These are phyloP conservation scores for Ustilago curta DNA, from an alignment of 1,284 basidiomycete genomes.

Conservation along the genomic window DNA sequence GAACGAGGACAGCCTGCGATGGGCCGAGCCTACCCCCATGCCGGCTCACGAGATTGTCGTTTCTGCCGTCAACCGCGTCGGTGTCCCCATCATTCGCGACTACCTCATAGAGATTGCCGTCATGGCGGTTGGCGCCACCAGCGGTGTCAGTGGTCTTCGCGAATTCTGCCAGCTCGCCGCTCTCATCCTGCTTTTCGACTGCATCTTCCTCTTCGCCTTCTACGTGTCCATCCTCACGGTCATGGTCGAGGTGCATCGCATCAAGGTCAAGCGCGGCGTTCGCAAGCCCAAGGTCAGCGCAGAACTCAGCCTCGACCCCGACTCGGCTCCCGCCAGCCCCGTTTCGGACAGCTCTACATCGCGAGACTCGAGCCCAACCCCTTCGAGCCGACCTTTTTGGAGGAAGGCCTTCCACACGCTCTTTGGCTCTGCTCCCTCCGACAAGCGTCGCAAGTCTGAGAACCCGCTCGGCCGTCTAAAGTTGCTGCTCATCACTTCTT, in stretches of 20 bases:
- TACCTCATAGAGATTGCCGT: conserved; percentile 93
- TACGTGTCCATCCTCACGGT: conserved; percentile 87
- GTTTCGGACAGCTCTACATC: conserved; percentile 44
- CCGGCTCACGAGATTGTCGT: conserved; percentile 86
- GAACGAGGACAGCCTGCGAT: conserved; percentile 70
- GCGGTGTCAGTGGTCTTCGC: conserved; percentile 86
- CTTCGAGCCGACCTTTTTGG: conserved; percentile 50
- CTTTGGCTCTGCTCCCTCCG: conserved; percentile 73
- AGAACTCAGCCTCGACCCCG: conserved; percentile 63
- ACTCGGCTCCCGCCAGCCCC: conserved; percentile 54
- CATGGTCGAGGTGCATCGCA: conserved; percentile 86
- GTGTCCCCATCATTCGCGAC: conserved; percentile 87
- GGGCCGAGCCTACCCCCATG: conserved; percentile 71
- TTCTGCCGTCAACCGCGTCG: conserved; percentile 82
- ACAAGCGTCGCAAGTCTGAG: conserved; percentile 72
- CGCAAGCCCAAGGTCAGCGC: conserved; percentile 58
- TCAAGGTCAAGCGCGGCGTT: conserved; percentile 74
- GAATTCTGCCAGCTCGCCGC: conserved; percentile 97
- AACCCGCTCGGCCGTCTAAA: conserved; percentile 90
- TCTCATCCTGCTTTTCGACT: conserved; percentile 85
- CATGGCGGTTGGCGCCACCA: conserved; percentile 85
- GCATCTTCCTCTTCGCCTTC: conserved; percentile 88
- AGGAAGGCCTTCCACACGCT: conserved; percentile 53
- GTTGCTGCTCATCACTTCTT: conserved; percentile 79
- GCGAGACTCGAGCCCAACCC: conserved; percentile 43